Evolutionary conservation across 129 eudicot genomes (phyloP).

Genomic region (Artemisia tridentata): DNA sequence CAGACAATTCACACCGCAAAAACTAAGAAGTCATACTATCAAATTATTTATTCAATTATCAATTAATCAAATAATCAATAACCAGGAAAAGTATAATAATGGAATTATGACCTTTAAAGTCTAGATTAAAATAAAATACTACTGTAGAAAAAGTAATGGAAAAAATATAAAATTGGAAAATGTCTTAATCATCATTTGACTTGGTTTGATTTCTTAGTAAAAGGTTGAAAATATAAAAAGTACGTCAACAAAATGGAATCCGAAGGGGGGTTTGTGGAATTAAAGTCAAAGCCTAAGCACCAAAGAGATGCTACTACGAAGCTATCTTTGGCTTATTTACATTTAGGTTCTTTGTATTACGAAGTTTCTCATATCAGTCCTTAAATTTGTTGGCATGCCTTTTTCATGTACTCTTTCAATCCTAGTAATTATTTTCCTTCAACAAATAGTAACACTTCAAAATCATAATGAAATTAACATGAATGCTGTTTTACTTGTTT

Average conservation of each 20-base stretch:
- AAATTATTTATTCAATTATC: no score
- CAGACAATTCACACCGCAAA: no score
- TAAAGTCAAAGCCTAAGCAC: conserved; percentile 34
- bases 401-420: not conserved
- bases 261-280: conserved; percentile 25
- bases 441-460: no score
- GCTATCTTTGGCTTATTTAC: conserved; percentile 28
- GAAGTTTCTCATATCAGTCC: not conserved
- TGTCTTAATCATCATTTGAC: conserved; percentile 37
- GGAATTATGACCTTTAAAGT: no score
- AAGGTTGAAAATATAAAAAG: conserved; percentile 6
- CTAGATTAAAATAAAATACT: no score
- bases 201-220: conserved; percentile 10
- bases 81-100: no score
- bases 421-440: no score
- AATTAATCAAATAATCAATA: no score
- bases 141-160: no score
- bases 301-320: conserved; percentile 34
- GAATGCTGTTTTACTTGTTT: no score
- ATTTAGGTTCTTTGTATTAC: conserved; percentile 11
- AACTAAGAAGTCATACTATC: no score
- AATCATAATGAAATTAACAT: not conserved
- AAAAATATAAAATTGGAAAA: not conserved
- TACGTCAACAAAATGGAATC: conserved; percentile 29
- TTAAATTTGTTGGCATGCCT: not conserved